Percentiles rank a stretch among this genome's conserved stretches.
These are phyloP conservation scores for Macrophomina pseudophaseolina DNA, from an alignment of 2,329 filamentous ascomycete genomes.

Conservation along the genomic window DNA sequence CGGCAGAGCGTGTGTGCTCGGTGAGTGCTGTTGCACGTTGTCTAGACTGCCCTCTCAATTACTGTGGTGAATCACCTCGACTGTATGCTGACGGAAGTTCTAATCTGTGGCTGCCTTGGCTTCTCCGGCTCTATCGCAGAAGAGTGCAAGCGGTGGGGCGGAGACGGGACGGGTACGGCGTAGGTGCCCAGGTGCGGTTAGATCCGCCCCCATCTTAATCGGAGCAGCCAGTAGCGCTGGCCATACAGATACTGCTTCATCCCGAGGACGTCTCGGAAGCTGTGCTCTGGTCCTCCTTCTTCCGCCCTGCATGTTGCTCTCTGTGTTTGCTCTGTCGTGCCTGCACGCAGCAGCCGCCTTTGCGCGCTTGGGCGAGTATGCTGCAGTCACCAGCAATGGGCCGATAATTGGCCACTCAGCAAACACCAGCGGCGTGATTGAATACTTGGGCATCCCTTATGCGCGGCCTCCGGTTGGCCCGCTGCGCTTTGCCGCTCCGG, in stretches of 20 bases:
- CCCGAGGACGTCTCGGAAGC: not conserved
- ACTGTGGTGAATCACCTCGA: too few relatives aligned
- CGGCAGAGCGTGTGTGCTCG: too few relatives aligned
- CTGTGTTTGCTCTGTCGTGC: not conserved
- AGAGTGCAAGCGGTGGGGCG: not conserved
- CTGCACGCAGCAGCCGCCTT: not conserved
- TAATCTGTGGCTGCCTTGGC: too few relatives aligned
- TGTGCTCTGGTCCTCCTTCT: not conserved
- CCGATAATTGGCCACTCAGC: slow-evolving; percentile 40
- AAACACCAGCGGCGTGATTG: slow-evolving; percentile 33
- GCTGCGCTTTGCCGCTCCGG: slow-evolving; percentile 40
- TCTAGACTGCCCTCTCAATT: too few relatives aligned
- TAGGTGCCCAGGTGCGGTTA: not conserved
- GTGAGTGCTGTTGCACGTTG: too few relatives aligned
- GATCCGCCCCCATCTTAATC: not conserved
- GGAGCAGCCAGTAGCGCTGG: not conserved
- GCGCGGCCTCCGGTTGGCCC: slow-evolving; percentile 41
- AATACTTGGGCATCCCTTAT: slow-evolving; percentile 45
- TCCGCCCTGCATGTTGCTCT: not conserved
- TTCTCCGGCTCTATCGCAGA: not conserved
- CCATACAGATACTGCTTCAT: not conserved
- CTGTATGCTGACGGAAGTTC: too few relatives aligned
- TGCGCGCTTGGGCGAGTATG: not conserved
- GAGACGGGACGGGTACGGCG: not conserved
- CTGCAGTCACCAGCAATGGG: slow-evolving; percentile 32